Conservation (phyloP, 2,329 filamentous ascomycete genomes). For the Phyllosticta ampelicida region DNA sequence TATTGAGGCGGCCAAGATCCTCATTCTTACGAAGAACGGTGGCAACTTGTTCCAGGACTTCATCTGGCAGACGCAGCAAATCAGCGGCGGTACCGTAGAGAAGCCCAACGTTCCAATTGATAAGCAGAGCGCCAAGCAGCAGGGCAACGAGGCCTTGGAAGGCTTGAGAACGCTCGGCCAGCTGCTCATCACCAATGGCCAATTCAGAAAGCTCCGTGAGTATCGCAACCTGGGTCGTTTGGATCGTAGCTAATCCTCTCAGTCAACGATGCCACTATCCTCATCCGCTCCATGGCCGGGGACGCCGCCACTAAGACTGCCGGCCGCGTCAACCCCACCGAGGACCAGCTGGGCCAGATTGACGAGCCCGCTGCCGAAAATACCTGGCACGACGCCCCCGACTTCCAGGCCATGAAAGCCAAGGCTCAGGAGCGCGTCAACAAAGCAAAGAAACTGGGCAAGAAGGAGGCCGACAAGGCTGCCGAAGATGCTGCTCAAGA, state of each 20-base stretch:
- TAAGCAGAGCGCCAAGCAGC: slow-evolving; percentile 68
- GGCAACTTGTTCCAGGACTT: slow-evolving; percentile 94
- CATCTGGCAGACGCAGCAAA: slow-evolving; percentile 81
- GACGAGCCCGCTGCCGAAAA: slow-evolving; percentile 83
- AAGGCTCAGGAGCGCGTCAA: slow-evolving; percentile 54
- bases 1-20: slow-evolving; percentile 70
- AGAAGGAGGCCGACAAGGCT: slow-evolving; percentile 51
- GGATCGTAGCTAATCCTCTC: slow-evolving; percentile 13
- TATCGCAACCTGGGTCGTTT: slow-evolving; percentile 16
- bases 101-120: slow-evolving; percentile 57
- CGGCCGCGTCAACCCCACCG: slow-evolving; percentile 60
- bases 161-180: slow-evolving; percentile 81
- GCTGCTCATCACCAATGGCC: slow-evolving; percentile 86
- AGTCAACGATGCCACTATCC: slow-evolving; percentile 68
- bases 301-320: slow-evolving; percentile 79
- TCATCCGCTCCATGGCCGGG: slow-evolving; percentile 82
- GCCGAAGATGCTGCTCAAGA: slow-evolving; percentile 46
- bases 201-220: slow-evolving; percentile 82
- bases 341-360: slow-evolving; percentile 66
- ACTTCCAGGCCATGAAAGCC: slow-evolving; percentile 59
- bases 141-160: slow-evolving; percentile 72
- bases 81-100: slow-evolving; percentile 52
- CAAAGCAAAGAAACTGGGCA: slow-evolving; percentile 42
- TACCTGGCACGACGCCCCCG: slow-evolving; percentile 81
- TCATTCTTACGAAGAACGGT: slow-evolving; percentile 87